phyloP scores from a whole-genome alignment of 2,329 filamentous ascomycete genomes.

The Westerdykella sp. region DNA sequence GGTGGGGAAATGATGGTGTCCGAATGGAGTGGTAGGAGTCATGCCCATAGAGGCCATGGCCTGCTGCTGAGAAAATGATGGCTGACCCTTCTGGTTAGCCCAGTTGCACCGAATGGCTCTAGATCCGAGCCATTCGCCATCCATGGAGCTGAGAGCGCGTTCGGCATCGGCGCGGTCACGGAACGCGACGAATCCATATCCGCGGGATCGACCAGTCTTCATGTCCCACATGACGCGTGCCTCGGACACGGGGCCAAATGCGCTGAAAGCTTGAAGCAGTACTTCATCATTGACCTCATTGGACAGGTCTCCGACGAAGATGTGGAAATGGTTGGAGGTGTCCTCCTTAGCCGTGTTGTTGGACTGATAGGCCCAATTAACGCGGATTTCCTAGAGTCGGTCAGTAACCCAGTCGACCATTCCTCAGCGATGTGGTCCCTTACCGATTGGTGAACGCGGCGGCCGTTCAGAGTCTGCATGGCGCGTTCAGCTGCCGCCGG shows the following conservation, averaged over 20 bases:
- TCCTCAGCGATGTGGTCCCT: constrained; percentile 28
- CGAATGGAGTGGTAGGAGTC: constrained; percentile 93
- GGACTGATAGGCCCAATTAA: constrained; percentile 99
- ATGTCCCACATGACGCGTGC: constrained; percentile 99
- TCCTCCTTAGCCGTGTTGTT: constrained; percentile 94
- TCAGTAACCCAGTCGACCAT: constrained; percentile 13
- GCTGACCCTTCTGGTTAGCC: constrained; percentile 99
- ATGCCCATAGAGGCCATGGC: constrained; percentile 97
- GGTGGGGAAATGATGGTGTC: constrained; percentile 95
- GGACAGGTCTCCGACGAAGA: constrained; percentile 94
- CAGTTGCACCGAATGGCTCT: constrained; percentile 98
- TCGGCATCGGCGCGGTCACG: constrained; percentile 89
- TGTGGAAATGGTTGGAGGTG: constrained; percentile 96
- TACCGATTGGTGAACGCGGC: constrained; percentile 92
- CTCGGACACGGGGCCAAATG: constrained; percentile 92
- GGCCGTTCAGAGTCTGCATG: constrained; percentile 94
- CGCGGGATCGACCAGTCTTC: constrained; percentile 96
- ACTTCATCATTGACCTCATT: constrained; percentile 99
- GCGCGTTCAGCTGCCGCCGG: constrained; percentile 92
- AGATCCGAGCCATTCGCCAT: constrained; percentile 97
- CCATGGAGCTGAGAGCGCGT: constrained; percentile 95
- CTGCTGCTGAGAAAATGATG: constrained; percentile 95
- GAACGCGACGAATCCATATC: constrained; percentile 97
- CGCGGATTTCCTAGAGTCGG: constrained; percentile 75
- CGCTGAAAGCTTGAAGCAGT: constrained; percentile 86